Percentiles rank a stretch among this genome's conserved stretches.
Evolutionary conservation across 2,329 filamentous ascomycete genomes (phyloP).

Genomic region (Pyricularia grisea): DNA sequence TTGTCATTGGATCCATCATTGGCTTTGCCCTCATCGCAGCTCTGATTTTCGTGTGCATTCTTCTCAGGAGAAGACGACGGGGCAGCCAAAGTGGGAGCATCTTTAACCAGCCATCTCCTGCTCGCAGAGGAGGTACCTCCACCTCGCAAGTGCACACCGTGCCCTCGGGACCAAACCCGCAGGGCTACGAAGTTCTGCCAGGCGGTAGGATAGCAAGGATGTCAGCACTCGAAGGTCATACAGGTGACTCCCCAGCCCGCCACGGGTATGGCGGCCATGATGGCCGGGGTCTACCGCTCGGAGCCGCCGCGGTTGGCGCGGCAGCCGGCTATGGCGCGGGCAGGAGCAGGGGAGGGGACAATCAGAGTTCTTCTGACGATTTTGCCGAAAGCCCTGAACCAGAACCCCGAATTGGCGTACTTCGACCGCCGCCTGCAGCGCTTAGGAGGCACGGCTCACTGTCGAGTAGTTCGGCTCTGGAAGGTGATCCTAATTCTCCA

Average conservation of each 20-base stretch:
- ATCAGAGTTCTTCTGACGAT: constrained; percentile 62
- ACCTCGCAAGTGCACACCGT: constrained; percentile 17
- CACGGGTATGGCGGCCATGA: constrained; percentile 23
- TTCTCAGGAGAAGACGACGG: constrained; percentile 38
- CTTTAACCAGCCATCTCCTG: constrained; percentile 83
- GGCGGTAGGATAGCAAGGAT: constrained; percentile 90
- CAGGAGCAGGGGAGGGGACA: constrained; percentile 36
- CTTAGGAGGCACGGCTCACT: constrained; percentile 76
- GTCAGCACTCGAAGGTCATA: constrained; percentile 79
- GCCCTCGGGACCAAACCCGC: constrained; percentile 25
- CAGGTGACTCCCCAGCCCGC: constrained; percentile 48
- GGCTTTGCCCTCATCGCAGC: constrained; percentile 61
- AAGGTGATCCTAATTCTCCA: constrained; percentile 66
- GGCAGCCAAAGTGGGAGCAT: constrained; percentile 60
- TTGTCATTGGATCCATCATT: constrained; percentile 71
- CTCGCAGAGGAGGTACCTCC: constrained; percentile 35
- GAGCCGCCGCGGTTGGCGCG: constrained; percentile 34
- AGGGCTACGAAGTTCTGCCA: constrained; percentile 60
- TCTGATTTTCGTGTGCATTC: constrained; percentile 60
- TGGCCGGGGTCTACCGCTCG: constrained; percentile 23
- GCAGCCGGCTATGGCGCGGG: constrained; percentile 37
- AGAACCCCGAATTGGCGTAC: constrained; percentile 43
- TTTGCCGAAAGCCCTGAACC: constrained; percentile 66
- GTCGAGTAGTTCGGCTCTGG: constrained; percentile 73
- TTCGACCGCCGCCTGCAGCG: constrained; percentile 48